Evolutionary conservation across 306 rosid species (phyloP).

Genomic region (Amphicarpaea edgeworthii): DNA sequence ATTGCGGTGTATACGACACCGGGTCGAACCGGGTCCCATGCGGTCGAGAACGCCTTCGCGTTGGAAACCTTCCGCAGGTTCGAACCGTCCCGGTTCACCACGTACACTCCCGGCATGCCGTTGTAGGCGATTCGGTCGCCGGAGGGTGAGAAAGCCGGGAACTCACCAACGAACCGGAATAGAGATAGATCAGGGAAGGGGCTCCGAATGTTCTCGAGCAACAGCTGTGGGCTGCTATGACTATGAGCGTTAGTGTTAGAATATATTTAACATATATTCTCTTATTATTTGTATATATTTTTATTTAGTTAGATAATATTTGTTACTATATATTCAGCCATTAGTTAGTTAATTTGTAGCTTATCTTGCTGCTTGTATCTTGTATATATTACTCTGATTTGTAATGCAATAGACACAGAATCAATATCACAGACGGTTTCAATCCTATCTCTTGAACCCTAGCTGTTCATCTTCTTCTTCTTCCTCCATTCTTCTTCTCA

Average conservation of each 20-base stretch:
- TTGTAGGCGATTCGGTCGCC: conserved; percentile 71
- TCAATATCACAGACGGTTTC: no score
- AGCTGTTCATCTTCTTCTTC: no score
- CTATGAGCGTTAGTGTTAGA: neutral
- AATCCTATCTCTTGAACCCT: no score
- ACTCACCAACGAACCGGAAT: conserved; percentile 71
- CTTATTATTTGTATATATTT: no score
- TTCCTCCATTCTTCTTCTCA: no score
- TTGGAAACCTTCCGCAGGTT: conserved; percentile 58
- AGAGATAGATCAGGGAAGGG: conserved; percentile 62
- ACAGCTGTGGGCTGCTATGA: conserved; percentile 42
- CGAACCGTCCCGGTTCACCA: conserved; percentile 75
- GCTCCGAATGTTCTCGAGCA: conserved; percentile 68
- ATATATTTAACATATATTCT: no score
- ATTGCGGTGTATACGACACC: conserved; percentile 68
- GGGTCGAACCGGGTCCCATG: conserved; percentile 75
- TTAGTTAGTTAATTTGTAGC: no score
- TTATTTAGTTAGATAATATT: no score
- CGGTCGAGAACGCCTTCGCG: conserved; percentile 62
- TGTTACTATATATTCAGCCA: no score
- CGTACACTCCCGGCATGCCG: conserved; percentile 63
- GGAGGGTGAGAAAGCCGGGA: conserved; percentile 74
- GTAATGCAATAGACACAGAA: no score
- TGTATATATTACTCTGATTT: no score
- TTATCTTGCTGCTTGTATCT: no score